These are phyloP conservation scores for Grigorovia yakushimaensis DNA, from an alignment of 805 yeast genomes.

Conservation along the genomic window DNA sequence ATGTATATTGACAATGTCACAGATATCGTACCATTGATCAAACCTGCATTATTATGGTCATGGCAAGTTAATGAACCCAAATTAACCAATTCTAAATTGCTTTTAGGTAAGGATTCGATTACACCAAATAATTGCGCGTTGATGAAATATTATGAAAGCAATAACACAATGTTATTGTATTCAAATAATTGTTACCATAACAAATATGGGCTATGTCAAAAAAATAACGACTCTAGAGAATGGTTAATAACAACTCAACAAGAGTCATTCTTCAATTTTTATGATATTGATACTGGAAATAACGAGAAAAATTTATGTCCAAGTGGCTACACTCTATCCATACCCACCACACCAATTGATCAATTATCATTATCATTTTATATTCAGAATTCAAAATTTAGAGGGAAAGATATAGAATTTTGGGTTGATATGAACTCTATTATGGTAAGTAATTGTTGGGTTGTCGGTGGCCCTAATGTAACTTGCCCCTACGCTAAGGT, in stretches of 20 bases:
- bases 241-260: conserved; percentile 35
- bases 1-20: conserved; percentile 13
- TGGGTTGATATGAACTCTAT: conserved; percentile 85
- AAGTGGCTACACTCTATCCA: conserved; percentile 29
- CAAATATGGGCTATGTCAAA: conserved; percentile 48
- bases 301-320: conserved; percentile 29
- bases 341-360: conserved; percentile 44
- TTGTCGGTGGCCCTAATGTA: conserved; percentile 68
- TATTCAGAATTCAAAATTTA: conserved; percentile 5
- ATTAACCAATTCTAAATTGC: conserved; percentile 4
- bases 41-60: conserved; percentile 48
- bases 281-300: conserved; percentile 3
- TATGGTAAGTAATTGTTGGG: conserved; percentile 70
- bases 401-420: conserved; percentile 6
- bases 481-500: conserved; percentile 66
- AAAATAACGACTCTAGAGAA: conserved; percentile 28
- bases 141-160: conserved; percentile 15
- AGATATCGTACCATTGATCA: conserved; percentile 26
- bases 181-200: conserved; percentile 57
- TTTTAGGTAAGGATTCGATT: conserved; percentile 15
- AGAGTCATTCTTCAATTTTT: conserved; percentile 36
- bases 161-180: conserved; percentile 41
- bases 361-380: conserved; percentile 25
- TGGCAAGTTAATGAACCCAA: conserved; percentile 59
- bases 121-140: conserved; percentile 40